A percentile compares a stretch with the other conserved stretches of the same genome.
Evolutionary conservation across 2,329 filamentous ascomycete genomes (phyloP).

Genomic region (Arachnopeziza araneosa): DNA sequence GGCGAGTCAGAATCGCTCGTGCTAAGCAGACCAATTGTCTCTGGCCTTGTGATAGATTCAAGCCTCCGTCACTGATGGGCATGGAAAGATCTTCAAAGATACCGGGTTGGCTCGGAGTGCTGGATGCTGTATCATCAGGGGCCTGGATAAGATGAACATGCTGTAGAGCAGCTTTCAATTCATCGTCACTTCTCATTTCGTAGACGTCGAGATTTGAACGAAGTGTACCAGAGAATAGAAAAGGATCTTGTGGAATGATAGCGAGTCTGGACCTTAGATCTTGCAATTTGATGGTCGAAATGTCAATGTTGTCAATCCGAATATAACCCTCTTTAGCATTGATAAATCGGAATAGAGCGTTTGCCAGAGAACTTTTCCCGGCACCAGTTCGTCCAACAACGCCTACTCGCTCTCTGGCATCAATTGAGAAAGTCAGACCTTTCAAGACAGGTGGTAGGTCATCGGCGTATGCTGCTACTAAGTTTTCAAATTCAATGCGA

Average conservation of each 20-base stretch:
- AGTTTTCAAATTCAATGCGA: conserved; percentile 84
- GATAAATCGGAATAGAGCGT: conserved; percentile 93
- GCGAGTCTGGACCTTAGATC: conserved; percentile 85
- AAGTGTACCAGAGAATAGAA: conserved; percentile 88
- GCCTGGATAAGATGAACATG: conserved; percentile 72
- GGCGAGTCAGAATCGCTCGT: conserved; percentile 86
- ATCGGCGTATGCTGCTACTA: conserved; percentile 86
- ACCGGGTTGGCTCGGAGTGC: background rate
- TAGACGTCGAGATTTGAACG: conserved; percentile 79
- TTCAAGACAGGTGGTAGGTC: conserved; percentile 89
- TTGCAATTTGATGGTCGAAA: conserved; percentile 80
- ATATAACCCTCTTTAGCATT: conserved; percentile 80
- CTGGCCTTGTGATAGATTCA: conserved; percentile 92
- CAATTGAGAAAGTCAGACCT: conserved; percentile 86
- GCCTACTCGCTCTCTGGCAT: conserved; percentile 95
- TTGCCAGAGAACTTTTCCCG: conserved; percentile 89
- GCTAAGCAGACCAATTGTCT: conserved; percentile 90
- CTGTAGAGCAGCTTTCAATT: conserved; percentile 77
- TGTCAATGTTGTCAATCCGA: conserved; percentile 83
- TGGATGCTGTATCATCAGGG: background rate
- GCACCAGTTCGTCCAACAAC: conserved; percentile 95
- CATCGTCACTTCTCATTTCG: conserved; percentile 27
- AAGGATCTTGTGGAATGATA: conserved; percentile 97
- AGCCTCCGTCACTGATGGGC: conserved; percentile 46
- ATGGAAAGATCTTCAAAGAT: conserved; percentile 6